Evolutionary conservation across 495 filamentous ascomycete species (phyloP), one percentile per base, ranked within the genome.

Genomic region (Penicillium coffeae): DNA sequence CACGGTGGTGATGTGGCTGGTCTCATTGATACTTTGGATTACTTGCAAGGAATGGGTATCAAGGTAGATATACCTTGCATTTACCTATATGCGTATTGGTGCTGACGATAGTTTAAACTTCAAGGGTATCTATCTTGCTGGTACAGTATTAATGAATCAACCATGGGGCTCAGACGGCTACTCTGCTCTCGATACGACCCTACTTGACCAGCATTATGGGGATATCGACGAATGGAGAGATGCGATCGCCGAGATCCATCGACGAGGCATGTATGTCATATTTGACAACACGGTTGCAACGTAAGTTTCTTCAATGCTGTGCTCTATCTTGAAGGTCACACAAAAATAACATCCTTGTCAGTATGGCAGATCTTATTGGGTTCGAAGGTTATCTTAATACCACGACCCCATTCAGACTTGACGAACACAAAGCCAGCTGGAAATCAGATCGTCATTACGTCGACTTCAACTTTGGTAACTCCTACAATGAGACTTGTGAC

Each of bases 11-110:
- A 89, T 60, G 70, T 86, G 19, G 70, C 68, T 37, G 86, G 86
- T 7, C 47, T 89, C 27, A 52, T 80, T 37, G 80, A 85, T 51
- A 83, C 80, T 13, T 66, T 89, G 44, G 86, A 89, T 56, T 89
- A 89, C 63, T 59, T 89, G 33, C 82, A 85, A 47, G 86, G 86
- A 36, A 82, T 87, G 82, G 86, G 86, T 1, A 81, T 87, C 63
- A 87, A 86, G 72, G 82, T 79, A 41, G 38, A 66, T 46, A n/a
- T n/a, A n/a, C n/a, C n/a, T n/a, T n/a, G n/a, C n/a, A n/a, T n/a
- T n/a, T n/a, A n/a, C n/a, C n/a, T n/a, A n/a, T n/a, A n/a, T n/a
- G n/a, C n/a, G n/a, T n/a, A n/a, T n/a, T n/a, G n/a, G n/a, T n/a
- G n/a, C n/a, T n/a, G n/a, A n/a, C n/a, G n/a, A n/a, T 52, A 9